Evolutionary conservation across 768 basidiomycete species (phyloP).

Genomic region (Leucosporidium yakuticum): DNA sequence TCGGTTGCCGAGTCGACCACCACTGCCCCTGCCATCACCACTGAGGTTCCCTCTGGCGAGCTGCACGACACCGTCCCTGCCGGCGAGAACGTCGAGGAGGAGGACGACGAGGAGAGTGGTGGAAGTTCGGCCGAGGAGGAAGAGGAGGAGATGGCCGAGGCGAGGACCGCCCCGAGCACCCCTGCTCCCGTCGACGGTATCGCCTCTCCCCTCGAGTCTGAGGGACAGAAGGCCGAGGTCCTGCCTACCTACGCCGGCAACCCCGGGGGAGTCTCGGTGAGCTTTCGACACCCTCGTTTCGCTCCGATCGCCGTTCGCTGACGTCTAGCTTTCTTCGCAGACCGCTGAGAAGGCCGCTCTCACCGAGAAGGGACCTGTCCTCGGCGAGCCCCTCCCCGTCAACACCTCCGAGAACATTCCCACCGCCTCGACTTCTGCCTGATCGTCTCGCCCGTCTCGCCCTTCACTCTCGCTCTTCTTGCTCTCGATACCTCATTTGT

Average conservation of each 20-base stretch:
- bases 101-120: conserved; percentile 22
- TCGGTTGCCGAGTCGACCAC: conserved; percentile 3
- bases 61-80: not conserved
- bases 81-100: conserved; percentile 5
- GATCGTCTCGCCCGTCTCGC: too few species aligned
- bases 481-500: too few species aligned
- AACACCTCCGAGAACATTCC: too few species aligned
- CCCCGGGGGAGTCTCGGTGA: not conserved
- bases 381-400: conserved; percentile 10
- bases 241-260: conserved; percentile 27
- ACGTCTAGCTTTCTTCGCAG: not conserved
- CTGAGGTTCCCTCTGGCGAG: not conserved
- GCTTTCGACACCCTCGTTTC: too few species aligned
- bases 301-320: too few species aligned
- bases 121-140: conserved; percentile 32
- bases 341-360: conserved; percentile 22
- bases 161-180: conserved; percentile 21
- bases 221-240: conserved; percentile 18
- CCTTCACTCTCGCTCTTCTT: too few species aligned
- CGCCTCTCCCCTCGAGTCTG: conserved; percentile 6
- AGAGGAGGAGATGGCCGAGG: conserved; percentile 20
- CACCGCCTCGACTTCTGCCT: too few species aligned
- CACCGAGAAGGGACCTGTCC: conserved; percentile 20
- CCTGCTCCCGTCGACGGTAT: not conserved
- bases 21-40: not conserved